Base-by-base conservation (phyloP, 768 basidiomycete genomes). In the Mycena floridula region DNA sequence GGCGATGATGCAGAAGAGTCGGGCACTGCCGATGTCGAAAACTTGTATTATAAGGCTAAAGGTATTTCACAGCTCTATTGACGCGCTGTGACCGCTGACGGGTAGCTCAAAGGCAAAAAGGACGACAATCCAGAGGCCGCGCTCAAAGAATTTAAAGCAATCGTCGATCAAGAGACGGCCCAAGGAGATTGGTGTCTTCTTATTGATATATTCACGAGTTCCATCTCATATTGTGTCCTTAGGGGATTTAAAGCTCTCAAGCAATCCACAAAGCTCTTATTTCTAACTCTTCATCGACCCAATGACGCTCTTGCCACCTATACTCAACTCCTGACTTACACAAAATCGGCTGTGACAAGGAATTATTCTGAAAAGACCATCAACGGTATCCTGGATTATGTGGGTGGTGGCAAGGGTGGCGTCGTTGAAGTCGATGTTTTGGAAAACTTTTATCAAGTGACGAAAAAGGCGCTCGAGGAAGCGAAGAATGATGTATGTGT, bases 221-320 rank as follows among this genome's bases (percentile, higher is more conserved):
- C 25, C 5, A 26, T 8, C 9, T 28, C 25, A 43, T 11, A 13
- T 49, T 26, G 49, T 45, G 25, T 46, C 18, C 32, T 40, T 6
- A 97, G 94, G 95, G 96, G 94, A 2, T 99, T 99, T 79, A 99
- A 99, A 63, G 90, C 94, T 5, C 75, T 99, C 48, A 99, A 99
- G 57, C 96, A 99, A 57, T 89, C 88, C 41, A 97, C 94, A 15
- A 99, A 99, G 62, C 71, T 97, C 42, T 79, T 94, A 44, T 99
- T 87, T 62, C 75, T 95, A 41, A 69, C 67, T 20, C 73, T 93
- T 22, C 77, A 80, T 53, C 72, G 89, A 57, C 92, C 93, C 18
- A 73, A 76, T 37, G 87, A 94, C 41, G 96, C 96, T 0, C 67
- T 98, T 46, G 68, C 77, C 59, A 85, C 92, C 7, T 99, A 99